Evolutionary conservation across 495 filamentous ascomycete genomes (phyloP).

Genomic region (Echria macrotheca): DNA sequence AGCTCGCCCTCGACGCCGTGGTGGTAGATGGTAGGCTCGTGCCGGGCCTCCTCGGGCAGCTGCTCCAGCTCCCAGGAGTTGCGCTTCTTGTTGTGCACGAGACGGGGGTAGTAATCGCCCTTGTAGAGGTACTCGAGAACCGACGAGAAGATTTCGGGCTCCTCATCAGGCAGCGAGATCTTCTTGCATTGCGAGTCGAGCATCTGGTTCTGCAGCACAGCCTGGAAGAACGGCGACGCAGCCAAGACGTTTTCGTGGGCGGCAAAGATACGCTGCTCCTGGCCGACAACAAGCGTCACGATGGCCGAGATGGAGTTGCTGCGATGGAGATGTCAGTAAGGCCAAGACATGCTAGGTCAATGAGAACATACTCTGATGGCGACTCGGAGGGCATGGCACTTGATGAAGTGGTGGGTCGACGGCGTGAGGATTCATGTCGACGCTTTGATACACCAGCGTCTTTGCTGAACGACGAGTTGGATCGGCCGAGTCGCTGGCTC

Average conservation of each 20-base stretch:
- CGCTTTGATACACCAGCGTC: slow-evolving; percentile 41
- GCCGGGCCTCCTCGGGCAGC: slow-evolving; percentile 36
- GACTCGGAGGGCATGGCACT: slow-evolving; percentile 23
- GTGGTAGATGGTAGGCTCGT: slow-evolving; percentile 66
- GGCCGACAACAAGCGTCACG: slow-evolving; percentile 73
- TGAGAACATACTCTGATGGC: slow-evolving; percentile 25
- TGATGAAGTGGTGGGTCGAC: slow-evolving; percentile 35
- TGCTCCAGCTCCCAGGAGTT: slow-evolving; percentile 70
- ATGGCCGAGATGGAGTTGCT: slow-evolving; percentile 64
- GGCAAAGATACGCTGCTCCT: slow-evolving; percentile 76
- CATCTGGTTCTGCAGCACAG: slow-evolving; percentile 56
- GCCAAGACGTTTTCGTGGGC: slow-evolving; percentile 82
- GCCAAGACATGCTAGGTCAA: not conserved
- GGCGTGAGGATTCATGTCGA: slow-evolving; percentile 31
- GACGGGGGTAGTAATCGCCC: slow-evolving; percentile 81
- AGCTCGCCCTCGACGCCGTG: slow-evolving; percentile 59
- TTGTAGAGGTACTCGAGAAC: slow-evolving; percentile 89
- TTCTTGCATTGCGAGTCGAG: slow-evolving; percentile 59
- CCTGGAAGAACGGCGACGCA: slow-evolving; percentile 70
- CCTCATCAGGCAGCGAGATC: slow-evolving; percentile 75
- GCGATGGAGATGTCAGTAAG: slow-evolving; percentile 12
- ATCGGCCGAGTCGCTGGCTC: slow-evolving; percentile 31
- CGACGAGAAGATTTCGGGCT: slow-evolving; percentile 84
- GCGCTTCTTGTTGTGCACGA: slow-evolving; percentile 62
- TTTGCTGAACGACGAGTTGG: slow-evolving; percentile 43